Conservation (phyloP, 495 filamentous ascomycete species). For the Xylaria nigripes region DNA sequence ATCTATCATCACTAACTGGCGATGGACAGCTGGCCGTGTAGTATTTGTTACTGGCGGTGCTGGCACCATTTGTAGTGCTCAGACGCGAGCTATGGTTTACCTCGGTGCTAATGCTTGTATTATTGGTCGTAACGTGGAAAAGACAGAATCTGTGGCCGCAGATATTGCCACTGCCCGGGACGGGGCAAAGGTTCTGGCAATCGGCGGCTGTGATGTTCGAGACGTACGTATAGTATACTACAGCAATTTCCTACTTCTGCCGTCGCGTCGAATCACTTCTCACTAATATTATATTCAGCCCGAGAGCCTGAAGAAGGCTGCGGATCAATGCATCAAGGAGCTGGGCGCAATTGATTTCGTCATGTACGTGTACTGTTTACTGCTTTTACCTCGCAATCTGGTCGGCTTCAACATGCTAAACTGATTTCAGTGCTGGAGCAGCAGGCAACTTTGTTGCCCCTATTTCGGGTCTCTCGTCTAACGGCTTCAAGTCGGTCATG, state of each 20-base stretch:
- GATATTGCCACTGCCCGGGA: conserved; percentile 70
- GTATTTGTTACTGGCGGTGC: conserved; percentile 94
- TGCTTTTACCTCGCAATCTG: not conserved
- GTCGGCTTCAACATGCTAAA: conserved; percentile 2
- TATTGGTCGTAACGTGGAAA: conserved; percentile 81
- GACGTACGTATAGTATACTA: conserved; percentile 24
- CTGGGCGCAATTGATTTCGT: conserved; percentile 85
- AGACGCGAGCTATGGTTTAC: conserved; percentile 82
- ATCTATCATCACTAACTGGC: conserved; percentile 6
- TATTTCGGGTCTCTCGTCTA: conserved; percentile 68
- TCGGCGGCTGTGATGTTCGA: conserved; percentile 80
- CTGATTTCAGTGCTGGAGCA: conserved; percentile 65
- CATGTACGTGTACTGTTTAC: conserved; percentile 52
- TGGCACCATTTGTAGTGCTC: conserved; percentile 86
- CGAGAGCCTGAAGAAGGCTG: conserved; percentile 61
- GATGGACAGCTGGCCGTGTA: conserved; percentile 64
- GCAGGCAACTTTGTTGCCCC: conserved; percentile 95
- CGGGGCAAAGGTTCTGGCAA: conserved; percentile 75
- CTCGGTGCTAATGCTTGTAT: conserved; percentile 93
- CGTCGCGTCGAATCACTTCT: not conserved
- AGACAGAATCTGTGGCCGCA: conserved; percentile 69
- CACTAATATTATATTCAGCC: conserved; percentile 31
- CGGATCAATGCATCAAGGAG: conserved; percentile 67
- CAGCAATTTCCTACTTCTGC: not conserved
- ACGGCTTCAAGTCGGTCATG: conserved; percentile 92